These are phyloP conservation scores for Serendipita indica DNA, from an alignment of 768 basidiomycete genomes.

Conservation along the genomic window DNA sequence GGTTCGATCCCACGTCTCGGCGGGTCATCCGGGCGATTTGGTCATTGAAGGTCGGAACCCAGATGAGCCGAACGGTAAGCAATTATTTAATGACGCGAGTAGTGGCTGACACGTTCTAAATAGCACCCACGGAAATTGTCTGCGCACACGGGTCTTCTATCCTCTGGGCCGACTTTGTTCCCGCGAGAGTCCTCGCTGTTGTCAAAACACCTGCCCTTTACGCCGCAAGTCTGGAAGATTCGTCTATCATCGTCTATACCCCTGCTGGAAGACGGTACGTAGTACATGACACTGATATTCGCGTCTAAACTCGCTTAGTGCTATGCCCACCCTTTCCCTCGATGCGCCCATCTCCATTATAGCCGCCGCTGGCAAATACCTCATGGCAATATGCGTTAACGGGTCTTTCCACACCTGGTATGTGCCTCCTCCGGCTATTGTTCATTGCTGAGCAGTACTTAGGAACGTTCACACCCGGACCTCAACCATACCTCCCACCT, in stretches of 20 bases:
- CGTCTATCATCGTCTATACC: conserved; percentile 70
- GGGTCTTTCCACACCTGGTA: conserved; percentile 71
- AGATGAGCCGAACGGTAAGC: conserved; percentile 40
- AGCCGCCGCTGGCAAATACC: conserved; percentile 43
- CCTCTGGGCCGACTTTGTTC: conserved; percentile 82
- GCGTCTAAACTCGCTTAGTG: conserved; percentile 27
- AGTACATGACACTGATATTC: conserved; percentile 4
- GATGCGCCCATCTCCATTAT: conserved; percentile 58
- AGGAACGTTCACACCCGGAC: conserved; percentile 66
- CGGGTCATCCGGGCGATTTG: background rate
- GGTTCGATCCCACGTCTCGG: background rate
- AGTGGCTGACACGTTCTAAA: background rate
- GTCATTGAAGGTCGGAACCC: conserved; percentile 67
- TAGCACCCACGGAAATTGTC: conserved; percentile 57
- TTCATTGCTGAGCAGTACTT: background rate
- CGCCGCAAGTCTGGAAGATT: conserved; percentile 68
- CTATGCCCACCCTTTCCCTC: conserved; percentile 62
- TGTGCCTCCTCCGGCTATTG: conserved; percentile 15
- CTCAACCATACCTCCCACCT: conserved; percentile 49
- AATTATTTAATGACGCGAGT: background rate
- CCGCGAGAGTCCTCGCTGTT: conserved; percentile 51
- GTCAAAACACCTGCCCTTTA: conserved; percentile 52
- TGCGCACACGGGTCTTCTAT: conserved; percentile 51
- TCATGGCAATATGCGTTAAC: conserved; percentile 57
- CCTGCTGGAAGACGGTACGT: conserved; percentile 66